These are phyloP conservation scores for Cladosporium sp. DNA, from an alignment of 2,329 filamentous ascomycete species.

Conservation along the genomic window DNA sequence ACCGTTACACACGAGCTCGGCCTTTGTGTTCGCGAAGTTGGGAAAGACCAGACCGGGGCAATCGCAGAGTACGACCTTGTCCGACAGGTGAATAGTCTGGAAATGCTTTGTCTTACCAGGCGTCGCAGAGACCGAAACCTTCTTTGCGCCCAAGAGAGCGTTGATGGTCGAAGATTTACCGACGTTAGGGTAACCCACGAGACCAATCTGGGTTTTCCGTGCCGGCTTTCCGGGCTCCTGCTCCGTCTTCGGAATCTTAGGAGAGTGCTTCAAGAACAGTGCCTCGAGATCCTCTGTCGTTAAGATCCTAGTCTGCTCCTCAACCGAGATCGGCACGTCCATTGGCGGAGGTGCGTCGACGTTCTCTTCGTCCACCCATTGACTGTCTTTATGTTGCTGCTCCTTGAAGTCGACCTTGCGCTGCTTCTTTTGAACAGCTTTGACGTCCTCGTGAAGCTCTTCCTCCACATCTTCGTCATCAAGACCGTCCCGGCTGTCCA, in stretches of 20 bases:
- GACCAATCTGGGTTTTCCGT: slow-evolving; percentile 76
- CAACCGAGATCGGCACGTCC: slow-evolving; percentile 33
- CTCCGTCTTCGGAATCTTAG: slow-evolving; percentile 39
- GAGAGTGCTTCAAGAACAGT: slow-evolving; percentile 74
- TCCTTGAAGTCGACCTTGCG: slow-evolving; percentile 37
- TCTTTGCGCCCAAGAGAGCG: slow-evolving; percentile 95
- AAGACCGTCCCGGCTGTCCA: slow-evolving; percentile 36
- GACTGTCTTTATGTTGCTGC: slow-evolving; percentile 34
- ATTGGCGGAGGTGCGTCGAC: slow-evolving; percentile 27
- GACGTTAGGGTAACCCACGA: slow-evolving; percentile 97
- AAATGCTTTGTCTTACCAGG: slow-evolving; percentile 99
- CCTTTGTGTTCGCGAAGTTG: slow-evolving; percentile 95
- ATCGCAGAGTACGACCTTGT: slow-evolving; percentile 87
- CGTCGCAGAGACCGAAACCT: slow-evolving; percentile 94
- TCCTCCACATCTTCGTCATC: slow-evolving; percentile 32
- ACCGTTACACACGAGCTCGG: slow-evolving; percentile 90
- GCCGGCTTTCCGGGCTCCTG: slow-evolving; percentile 42
- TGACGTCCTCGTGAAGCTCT: slow-evolving; percentile 45
- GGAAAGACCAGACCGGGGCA: slow-evolving; percentile 98
- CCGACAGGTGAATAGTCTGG: slow-evolving; percentile 91
- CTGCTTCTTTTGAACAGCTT: slow-evolving; percentile 36
- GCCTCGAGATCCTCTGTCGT: slow-evolving; percentile 89
- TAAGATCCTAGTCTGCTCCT: slow-evolving; percentile 62
- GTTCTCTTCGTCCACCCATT: slow-evolving; percentile 37
- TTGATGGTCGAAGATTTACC: slow-evolving; percentile 99